Conservation (phyloP, 2,329 filamentous ascomycete genomes). For the Cladophialophora immunda region DNA sequence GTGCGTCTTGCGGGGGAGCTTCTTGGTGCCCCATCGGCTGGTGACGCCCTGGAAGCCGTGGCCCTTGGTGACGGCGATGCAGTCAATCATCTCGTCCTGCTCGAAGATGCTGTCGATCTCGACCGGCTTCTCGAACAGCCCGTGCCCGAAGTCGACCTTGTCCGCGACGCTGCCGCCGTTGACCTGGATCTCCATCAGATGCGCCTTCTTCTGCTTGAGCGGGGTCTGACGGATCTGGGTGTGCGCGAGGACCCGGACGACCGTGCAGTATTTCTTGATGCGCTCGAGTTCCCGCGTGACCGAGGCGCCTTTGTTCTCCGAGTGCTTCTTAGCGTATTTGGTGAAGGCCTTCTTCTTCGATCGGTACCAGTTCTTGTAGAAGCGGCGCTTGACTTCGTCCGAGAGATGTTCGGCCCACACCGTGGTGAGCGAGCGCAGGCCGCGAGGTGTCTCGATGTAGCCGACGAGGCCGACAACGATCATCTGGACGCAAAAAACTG, state of each 20-base stretch:
- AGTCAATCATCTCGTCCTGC: slow-evolving; percentile 99
- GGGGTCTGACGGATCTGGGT: slow-evolving; percentile 99
- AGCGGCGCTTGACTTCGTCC: slow-evolving; percentile 98
- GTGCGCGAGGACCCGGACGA: slow-evolving; percentile 98
- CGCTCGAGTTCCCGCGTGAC: slow-evolving; percentile 98
- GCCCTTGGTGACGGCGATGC: slow-evolving; percentile 99
- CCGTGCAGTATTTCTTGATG: slow-evolving; percentile 99
- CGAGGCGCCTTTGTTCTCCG: slow-evolving; percentile 86
- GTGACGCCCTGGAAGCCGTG: slow-evolving; percentile 99
- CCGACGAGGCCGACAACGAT: slow-evolving; percentile 99
- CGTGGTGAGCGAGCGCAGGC: slow-evolving; percentile 98
- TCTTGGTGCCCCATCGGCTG: slow-evolving; percentile 99
- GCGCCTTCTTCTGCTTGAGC: slow-evolving; percentile 99
- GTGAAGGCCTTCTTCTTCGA: slow-evolving; percentile 99
- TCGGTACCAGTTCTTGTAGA: slow-evolving; percentile 99
- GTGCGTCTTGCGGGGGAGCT: slow-evolving; percentile 99
- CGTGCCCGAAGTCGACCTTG: slow-evolving; percentile 95
- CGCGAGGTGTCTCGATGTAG: slow-evolving; percentile 99
- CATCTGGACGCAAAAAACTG: slow-evolving; percentile 80
- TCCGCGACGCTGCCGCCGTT: slow-evolving; percentile 95
- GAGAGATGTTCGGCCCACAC: slow-evolving; percentile 99
- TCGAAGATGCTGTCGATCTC: slow-evolving; percentile 94
- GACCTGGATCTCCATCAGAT: slow-evolving; percentile 99
- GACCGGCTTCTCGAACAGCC: slow-evolving; percentile 99
- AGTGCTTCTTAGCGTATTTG: slow-evolving; percentile 99